These are phyloP conservation scores for Eucalyptus polybractea DNA, from an alignment of 345 rosid species.

Conservation along the genomic window DNA sequence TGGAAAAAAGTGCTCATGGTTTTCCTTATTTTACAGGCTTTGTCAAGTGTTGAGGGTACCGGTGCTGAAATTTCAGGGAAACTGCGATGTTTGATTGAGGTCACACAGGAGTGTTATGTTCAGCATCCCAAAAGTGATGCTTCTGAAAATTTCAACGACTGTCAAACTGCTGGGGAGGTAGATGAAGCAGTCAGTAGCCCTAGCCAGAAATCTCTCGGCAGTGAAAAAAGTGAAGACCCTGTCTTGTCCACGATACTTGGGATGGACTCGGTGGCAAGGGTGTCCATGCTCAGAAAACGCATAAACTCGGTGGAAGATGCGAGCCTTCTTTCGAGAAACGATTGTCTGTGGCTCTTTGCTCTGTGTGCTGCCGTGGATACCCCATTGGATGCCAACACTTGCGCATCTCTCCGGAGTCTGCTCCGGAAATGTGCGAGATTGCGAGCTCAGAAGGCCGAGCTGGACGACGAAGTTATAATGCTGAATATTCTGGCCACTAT, in stretches of 20 bases:
- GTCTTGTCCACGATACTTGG: constrained; percentile 32
- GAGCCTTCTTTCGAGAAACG: constrained; percentile 21
- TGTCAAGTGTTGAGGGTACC: constrained; percentile 14
- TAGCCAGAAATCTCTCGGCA: background rate
- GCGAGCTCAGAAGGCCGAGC: constrained; percentile 44
- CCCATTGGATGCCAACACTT: constrained; percentile 57
- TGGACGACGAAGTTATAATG: constrained; percentile 64
- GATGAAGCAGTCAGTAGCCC: background rate
- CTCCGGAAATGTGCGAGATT: constrained; percentile 72
- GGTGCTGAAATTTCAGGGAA: background rate
- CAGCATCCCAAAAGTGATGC: constrained; percentile 3
- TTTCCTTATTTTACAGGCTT: constrained; percentile 15
- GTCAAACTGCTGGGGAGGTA: background rate
- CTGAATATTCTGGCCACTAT: constrained; percentile 69
- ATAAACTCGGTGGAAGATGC: constrained; percentile 32
- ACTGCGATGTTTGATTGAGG: background rate
- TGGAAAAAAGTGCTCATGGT: background rate
- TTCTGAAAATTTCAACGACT: background rate
- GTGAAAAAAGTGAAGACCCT: constrained; percentile 14
- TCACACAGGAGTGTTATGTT: background rate
- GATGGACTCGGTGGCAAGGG: constrained; percentile 65
- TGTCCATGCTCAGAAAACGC: constrained; percentile 49
- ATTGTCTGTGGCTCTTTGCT: constrained; percentile 65
- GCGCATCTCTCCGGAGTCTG: constrained; percentile 54
- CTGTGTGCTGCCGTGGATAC: constrained; percentile 67